Conservation (phyloP, 2,329 filamentous ascomycete species). For the Sarocladium strictum region DNA sequence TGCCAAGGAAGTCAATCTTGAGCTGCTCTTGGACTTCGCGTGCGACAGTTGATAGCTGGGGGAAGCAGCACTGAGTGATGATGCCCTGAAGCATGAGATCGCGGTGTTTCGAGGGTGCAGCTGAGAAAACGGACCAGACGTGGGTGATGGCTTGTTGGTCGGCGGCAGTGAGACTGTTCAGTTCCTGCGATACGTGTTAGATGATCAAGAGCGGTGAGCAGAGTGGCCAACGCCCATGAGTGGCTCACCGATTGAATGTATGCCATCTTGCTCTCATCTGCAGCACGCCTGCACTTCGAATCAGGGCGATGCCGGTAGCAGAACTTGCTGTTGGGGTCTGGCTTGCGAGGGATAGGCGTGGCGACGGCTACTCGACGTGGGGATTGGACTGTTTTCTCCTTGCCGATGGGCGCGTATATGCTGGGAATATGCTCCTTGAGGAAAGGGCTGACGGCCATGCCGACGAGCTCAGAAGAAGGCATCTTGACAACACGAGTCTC, state of each 20-base stretch:
- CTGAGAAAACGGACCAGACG: constrained; percentile 96
- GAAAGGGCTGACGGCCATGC: constrained; percentile 79
- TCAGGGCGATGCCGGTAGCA: constrained; percentile 95
- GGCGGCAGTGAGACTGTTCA: constrained; percentile 71
- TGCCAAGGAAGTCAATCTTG: constrained; percentile 92
- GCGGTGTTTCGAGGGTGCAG: constrained; percentile 86
- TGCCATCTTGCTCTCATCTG: constrained; percentile 94
- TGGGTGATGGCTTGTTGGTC: constrained; percentile 96
- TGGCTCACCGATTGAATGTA: constrained; percentile 74
- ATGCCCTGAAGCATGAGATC: constrained; percentile 96
- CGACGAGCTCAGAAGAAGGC: constrained; percentile 57
- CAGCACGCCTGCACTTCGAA: constrained; percentile 85
- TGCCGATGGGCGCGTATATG: constrained; percentile 76
- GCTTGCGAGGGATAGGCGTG: constrained; percentile 22
- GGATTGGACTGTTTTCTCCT: constrained; percentile 32
- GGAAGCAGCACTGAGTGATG: constrained; percentile 94
- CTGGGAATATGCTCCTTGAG: constrained; percentile 85
- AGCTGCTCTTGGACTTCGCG: constrained; percentile 89
- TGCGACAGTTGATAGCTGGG: constrained; percentile 88
- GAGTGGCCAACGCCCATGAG: background rate
- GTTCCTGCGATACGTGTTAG: constrained; percentile 48
- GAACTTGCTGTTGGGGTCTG: constrained; percentile 74
- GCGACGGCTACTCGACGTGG: constrained; percentile 8
- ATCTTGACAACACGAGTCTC: constrained; percentile 43
- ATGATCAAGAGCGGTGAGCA: background rate